These are phyloP conservation scores for Tolypocladium tropicale DNA, from an alignment of 2,329 filamentous ascomycete genomes.

Conservation along the genomic window DNA sequence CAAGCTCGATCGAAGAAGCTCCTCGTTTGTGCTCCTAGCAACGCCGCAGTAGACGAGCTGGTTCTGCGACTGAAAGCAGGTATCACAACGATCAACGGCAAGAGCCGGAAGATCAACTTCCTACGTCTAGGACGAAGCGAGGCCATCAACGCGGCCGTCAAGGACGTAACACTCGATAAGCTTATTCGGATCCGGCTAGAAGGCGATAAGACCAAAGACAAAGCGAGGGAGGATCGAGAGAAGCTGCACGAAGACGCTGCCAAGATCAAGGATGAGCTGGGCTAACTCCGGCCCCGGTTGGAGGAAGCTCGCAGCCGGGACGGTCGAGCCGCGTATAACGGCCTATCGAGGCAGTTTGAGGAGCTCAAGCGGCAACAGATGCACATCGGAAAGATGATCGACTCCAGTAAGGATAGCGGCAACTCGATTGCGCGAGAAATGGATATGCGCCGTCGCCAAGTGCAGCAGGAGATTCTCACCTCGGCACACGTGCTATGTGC, in stretches of 20 bases:
- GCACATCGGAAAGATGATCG: conserved; percentile 69
- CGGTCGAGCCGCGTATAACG: conserved; percentile 35
- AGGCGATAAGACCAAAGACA: conserved; percentile 46
- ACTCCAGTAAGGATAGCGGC: conserved; percentile 76
- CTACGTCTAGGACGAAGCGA: conserved; percentile 85
- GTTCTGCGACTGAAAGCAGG: conserved; percentile 87
- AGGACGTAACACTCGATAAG: conserved; percentile 88
- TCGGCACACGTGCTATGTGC: conserved; percentile 88
- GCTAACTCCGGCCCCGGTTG: conserved; percentile 58
- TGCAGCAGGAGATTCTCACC: conserved; percentile 87
- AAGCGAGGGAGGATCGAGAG: conserved; percentile 44
- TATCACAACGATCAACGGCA: conserved; percentile 66
- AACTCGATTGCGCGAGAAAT: conserved; percentile 72
- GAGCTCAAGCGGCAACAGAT: conserved; percentile 66
- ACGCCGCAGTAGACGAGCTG: conserved; percentile 92
- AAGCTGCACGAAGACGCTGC: conserved; percentile 53
- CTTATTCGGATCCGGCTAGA: conserved; percentile 68
- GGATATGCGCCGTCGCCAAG: conserved; percentile 71
- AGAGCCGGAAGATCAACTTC: conserved; percentile 68
- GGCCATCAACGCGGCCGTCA: conserved; percentile 80
- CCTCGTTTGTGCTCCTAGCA: conserved; percentile 94
- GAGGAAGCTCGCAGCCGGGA: conserved; percentile 52
- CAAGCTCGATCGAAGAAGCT: conserved; percentile 60
- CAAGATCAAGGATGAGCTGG: conserved; percentile 67
- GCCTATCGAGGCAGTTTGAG: conserved; percentile 68